phyloP scores from a whole-genome alignment of 1,284 basidiomycete species.

The Coniferiporia sulphurascens region DNA sequence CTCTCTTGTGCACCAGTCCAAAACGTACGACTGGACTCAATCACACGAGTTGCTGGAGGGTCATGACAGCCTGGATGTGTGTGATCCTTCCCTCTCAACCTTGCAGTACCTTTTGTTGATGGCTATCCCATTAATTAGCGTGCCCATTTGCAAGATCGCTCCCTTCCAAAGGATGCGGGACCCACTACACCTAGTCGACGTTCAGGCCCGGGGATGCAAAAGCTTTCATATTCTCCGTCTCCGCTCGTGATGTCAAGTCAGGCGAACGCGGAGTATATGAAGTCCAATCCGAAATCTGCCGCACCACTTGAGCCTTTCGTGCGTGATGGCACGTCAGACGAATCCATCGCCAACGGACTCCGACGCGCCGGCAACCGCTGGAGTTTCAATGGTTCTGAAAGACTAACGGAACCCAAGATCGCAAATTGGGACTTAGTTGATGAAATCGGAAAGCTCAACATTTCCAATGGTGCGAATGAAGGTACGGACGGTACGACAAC shows the following conservation, averaged over 20 bases:
- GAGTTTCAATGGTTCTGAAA: slow-evolving; percentile 58
- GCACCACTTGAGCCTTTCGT: slow-evolving; percentile 30
- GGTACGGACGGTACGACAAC: slow-evolving; percentile 57
- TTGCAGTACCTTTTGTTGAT: slow-evolving; percentile 5
- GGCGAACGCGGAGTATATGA: slow-evolving; percentile 15
- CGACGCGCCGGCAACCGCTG: slow-evolving; percentile 40
- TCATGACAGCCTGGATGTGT: slow-evolving; percentile 13
- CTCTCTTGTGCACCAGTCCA: slow-evolving; percentile 34
- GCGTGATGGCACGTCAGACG: slow-evolving; percentile 31
- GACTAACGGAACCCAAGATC: slow-evolving; percentile 52
- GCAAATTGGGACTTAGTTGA: slow-evolving; percentile 67
- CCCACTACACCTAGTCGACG: slow-evolving; percentile 7
- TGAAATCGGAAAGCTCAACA: slow-evolving; percentile 66
- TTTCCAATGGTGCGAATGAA: slow-evolving; percentile 48
- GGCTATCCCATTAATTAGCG: slow-evolving; percentile 13
- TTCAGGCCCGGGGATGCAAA: slow-evolving; percentile 11
- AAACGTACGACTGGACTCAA: slow-evolving; percentile 38
- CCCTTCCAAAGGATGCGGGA: slow-evolving; percentile 10
- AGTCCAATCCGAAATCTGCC: slow-evolving; percentile 19
- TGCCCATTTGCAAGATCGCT: slow-evolving; percentile 9
- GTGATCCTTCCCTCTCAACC: background rate
- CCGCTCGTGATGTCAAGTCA: slow-evolving; percentile 15
- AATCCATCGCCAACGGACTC: slow-evolving; percentile 8
- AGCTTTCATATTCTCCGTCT: slow-evolving; percentile 13
- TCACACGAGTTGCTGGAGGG: slow-evolving; percentile 12